These are phyloP conservation scores for Metschnikowia colocasiae DNA, from an alignment of 805 yeast species.

Conservation along the genomic window DNA sequence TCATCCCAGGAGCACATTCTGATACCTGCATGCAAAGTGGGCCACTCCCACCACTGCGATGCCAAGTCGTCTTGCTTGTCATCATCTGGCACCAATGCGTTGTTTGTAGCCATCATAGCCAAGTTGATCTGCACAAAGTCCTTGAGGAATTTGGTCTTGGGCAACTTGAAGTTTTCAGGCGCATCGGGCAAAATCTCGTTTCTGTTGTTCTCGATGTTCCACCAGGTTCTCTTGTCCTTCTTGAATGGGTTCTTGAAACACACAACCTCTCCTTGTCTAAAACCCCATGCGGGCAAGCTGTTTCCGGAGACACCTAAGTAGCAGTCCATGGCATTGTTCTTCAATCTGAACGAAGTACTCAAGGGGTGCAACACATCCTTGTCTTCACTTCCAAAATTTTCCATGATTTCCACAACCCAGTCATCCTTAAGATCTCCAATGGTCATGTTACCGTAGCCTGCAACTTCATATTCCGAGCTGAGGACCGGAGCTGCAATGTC, in stretches of 20 bases:
- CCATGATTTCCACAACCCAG: slow-evolving; percentile 70
- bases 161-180: slow-evolving; percentile 58
- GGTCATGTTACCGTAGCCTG: slow-evolving; percentile 65
- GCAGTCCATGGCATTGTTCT: slow-evolving; percentile 66
- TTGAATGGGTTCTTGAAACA: slow-evolving; percentile 65
- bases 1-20: slow-evolving; percentile 75
- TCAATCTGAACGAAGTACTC: slow-evolving; percentile 77
- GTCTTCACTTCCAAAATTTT: slow-evolving; percentile 56
- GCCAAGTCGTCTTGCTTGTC: slow-evolving; percentile 72
- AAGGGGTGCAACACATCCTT: slow-evolving; percentile 63
- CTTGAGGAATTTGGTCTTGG: slow-evolving; percentile 53
- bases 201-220: slow-evolving; percentile 74
- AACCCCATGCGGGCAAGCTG: slow-evolving; percentile 93
- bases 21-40: slow-evolving; percentile 60
- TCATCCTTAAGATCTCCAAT: slow-evolving; percentile 72
- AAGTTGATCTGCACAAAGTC: slow-evolving; percentile 72
- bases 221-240: slow-evolving; percentile 84
- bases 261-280: slow-evolving; percentile 93
- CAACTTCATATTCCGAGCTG: slow-evolving; percentile 54
- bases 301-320: slow-evolving; percentile 82
- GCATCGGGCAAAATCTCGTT: slow-evolving; percentile 59
- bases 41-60: slow-evolving; percentile 85
- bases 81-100: slow-evolving; percentile 73
- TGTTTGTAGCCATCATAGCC: slow-evolving; percentile 87
- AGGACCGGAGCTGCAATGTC: slow-evolving; percentile 60